Conservation (phyloP, 2,329 filamentous ascomycete species). For the Tolypocladium tundrense region DNA sequence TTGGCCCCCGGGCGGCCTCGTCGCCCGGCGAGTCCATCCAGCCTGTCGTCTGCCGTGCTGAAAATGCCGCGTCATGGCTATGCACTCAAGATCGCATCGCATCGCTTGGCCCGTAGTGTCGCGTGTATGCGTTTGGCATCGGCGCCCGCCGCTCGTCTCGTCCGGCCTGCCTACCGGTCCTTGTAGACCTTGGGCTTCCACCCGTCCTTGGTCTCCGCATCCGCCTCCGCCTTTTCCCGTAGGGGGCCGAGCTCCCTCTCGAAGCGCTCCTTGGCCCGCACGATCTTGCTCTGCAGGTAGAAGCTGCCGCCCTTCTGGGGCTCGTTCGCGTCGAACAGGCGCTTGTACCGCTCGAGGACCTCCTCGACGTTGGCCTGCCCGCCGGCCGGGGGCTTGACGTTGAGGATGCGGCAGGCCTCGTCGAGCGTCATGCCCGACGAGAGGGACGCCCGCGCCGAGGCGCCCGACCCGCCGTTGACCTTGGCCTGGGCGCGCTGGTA, state of each 20-base stretch:
- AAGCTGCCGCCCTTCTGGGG: conserved; percentile 94
- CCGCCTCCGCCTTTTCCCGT: conserved; percentile 59
- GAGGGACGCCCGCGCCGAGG: conserved; percentile 40
- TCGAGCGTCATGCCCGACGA: conserved; percentile 78
- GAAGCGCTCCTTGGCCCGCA: conserved; percentile 83
- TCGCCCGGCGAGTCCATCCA: neutral
- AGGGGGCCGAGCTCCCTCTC: conserved; percentile 73
- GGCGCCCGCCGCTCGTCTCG: neutral
- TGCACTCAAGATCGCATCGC: neutral
- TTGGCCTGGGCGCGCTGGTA: conserved; percentile 68
- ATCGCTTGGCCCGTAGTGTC: neutral
- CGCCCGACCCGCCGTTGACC: conserved; percentile 41
- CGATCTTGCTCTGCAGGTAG: conserved; percentile 94
- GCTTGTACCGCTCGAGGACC: conserved; percentile 83
- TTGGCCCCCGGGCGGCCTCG: neutral
- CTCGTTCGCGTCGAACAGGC: conserved; percentile 87
- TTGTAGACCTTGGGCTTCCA: conserved; percentile 96
- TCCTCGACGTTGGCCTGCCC: conserved; percentile 70
- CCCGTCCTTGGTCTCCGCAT: conserved; percentile 71
- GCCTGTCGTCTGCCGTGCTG: neutral
- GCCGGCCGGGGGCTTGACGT: conserved; percentile 72
- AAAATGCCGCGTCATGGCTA: neutral
- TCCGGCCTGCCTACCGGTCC: conserved; percentile 45
- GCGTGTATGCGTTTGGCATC: neutral
- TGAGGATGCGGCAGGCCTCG: conserved; percentile 94